Evolutionary conservation across 2,329 filamentous ascomycete genomes (phyloP), one percentile per base, ranked within the genome.

Genomic region (Emergomyces pasteurianus): DNA sequence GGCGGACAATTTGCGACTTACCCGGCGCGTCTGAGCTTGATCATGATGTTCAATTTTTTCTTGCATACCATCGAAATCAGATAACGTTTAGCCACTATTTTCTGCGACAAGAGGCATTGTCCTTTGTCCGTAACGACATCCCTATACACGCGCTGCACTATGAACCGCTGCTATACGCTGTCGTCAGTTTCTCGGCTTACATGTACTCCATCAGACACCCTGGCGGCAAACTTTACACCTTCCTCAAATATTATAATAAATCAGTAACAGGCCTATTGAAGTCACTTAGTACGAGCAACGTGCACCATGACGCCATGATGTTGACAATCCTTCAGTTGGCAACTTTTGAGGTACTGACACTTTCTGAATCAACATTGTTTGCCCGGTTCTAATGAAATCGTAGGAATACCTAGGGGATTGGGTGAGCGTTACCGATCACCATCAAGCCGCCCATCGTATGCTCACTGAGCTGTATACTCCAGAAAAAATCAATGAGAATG

Each of bases 391-490:
- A 23, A 60, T 36, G 28, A 52, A 46, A 12, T 6, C 16, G 21
- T 42, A 96, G 90, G 94, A 97, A 75, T 95, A 91, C 68, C 81
- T 97, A 53, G 94, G 94, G 14, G 94, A 99, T 71, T 97, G 91
- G 91, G 85, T 95, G 59, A 96, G 95, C 68, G 79, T 97, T 18
- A 87, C 94, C 74, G 89, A 91, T 26, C 94, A 97, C 71, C 92
- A 96, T 72, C 90, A 88, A 70, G 94, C 92, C 12, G 94, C 94
- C 0, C 84, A 88, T 69, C 85, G 90, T 64, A 87, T 97, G 67
- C 77, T 97, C 53, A 87, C 82, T 1, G 83, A 87, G 50, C 77
- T 96, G 0, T 92, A 90, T 70, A 90, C 86, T 0, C 89, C 90
- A 0, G 79, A 91, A 63, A 87, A 85, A 0, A 84, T 89, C 50